Conservation (phyloP, 768 basidiomycete genomes). For the Panellus pusillus region DNA sequence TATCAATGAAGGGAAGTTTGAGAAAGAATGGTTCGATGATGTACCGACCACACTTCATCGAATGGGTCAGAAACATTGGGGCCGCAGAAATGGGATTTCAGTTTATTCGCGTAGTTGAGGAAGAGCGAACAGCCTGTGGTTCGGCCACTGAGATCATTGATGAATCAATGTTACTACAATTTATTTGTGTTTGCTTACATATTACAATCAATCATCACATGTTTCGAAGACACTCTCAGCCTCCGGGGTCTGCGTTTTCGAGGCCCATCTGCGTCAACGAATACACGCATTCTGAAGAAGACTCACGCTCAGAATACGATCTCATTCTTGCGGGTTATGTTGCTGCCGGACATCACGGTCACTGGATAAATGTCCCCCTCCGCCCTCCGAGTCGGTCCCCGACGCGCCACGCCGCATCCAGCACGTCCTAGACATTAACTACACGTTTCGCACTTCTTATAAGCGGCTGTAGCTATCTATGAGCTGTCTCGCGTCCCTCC, state of each 20-base stretch:
- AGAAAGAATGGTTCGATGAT: too few relatives aligned
- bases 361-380: conserved; percentile 3
- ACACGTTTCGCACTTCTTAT: not conserved
- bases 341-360: conserved; percentile 3
- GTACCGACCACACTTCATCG: too few relatives aligned
- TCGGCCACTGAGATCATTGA: too few relatives aligned
- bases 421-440: not conserved
- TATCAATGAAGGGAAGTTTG: too few relatives aligned
- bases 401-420: not conserved
- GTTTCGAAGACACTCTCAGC: conserved; percentile 20
- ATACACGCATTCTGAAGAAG: conserved; percentile 2
- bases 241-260: not conserved
- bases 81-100: too few relatives aligned
- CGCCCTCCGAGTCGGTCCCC: too few relatives aligned
- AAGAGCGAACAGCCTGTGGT: too few relatives aligned
- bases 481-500: conserved; percentile 1
- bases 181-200: too few relatives aligned
- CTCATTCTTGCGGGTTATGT: not conserved
- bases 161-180: too few relatives aligned
- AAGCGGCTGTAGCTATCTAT: not conserved
- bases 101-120: too few relatives aligned
- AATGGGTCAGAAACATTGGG: too few relatives aligned
- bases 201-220: conserved; percentile 8
- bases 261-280: conserved; percentile 11
- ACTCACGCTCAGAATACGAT: not conserved